Evolutionary conservation across 495 filamentous ascomycete genomes (phyloP).

Genomic region (Penicillium antarcticum): DNA sequence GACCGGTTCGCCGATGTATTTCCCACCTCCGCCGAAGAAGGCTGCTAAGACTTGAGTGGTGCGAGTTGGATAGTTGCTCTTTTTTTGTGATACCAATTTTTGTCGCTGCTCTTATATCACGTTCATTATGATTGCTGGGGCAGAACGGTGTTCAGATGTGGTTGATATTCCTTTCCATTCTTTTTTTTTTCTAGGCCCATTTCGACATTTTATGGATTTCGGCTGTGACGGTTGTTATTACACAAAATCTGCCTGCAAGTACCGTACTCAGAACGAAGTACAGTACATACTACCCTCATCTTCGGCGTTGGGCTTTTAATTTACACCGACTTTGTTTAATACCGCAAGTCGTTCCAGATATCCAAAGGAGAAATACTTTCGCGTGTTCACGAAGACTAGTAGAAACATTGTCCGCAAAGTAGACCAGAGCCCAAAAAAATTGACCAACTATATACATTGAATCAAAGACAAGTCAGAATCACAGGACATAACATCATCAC

Average conservation of each 20-base stretch:
- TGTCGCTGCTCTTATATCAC: conserved; percentile 8
- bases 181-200: not conserved
- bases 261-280: not conserved
- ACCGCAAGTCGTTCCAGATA: not conserved
- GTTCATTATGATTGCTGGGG: conserved; percentile 8
- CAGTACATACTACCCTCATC: conserved; percentile 10
- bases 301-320: conserved; percentile 8
- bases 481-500: conserved; percentile 15
- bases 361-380: not conserved
- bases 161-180: not conserved
- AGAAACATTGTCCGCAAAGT: not conserved
- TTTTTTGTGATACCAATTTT: conserved; percentile 22
- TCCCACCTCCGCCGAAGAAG: conserved; percentile 45
- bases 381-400: not conserved
- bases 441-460: conserved; percentile 5
- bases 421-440: not conserved
- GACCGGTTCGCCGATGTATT: conserved; percentile 31
- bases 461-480: not conserved
- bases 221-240: not conserved
- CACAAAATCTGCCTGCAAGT: not conserved
- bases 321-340: conserved; percentile 3
- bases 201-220: not conserved
- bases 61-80: not conserved
- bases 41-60: conserved; percentile 24
- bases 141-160: not conserved